These are phyloP conservation scores for Aspergillus bridgeri DNA, from an alignment of 495 filamentous ascomycete species.

Conservation along the genomic window DNA sequence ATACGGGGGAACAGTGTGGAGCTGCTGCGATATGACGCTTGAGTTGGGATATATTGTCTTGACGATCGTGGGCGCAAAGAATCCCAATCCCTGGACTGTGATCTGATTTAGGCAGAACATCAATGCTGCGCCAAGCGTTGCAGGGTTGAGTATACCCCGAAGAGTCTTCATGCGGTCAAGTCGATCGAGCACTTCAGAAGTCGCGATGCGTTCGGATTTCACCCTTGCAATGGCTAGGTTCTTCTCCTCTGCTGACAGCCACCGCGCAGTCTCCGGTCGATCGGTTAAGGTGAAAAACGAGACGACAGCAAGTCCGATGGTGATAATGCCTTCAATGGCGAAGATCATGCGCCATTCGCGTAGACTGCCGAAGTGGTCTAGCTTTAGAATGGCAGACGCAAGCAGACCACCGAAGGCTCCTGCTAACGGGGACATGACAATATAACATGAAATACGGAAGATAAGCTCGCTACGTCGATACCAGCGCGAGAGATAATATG, in stretches of 20 bases:
- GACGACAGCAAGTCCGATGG: conserved; percentile 53
- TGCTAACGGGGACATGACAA: conserved; percentile 60
- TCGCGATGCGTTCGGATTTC: conserved; percentile 59
- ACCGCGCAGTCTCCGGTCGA: conserved; percentile 59
- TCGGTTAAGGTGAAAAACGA: conserved; percentile 66
- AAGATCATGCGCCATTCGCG: conserved; percentile 70
- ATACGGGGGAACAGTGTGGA: conserved; percentile 70
- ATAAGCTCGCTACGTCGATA: conserved; percentile 64
- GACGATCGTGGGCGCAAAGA: conserved; percentile 72
- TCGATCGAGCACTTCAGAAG: conserved; percentile 56
- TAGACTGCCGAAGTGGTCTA: conserved; percentile 41
- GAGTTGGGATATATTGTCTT: conserved; percentile 55
- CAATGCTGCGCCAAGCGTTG: conserved; percentile 41
- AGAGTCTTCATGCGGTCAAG: conserved; percentile 42
- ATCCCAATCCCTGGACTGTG: conserved; percentile 55
- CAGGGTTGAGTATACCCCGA: conserved; percentile 47
- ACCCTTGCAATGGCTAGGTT: conserved; percentile 57
- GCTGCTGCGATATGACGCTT: conserved; percentile 55
- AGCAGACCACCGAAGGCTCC: conserved; percentile 69
- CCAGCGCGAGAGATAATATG: conserved; percentile 69
- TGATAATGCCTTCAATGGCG: conserved; percentile 71
- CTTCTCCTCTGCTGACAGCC: conserved; percentile 61
- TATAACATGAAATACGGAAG: conserved; percentile 52
- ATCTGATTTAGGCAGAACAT: conserved; percentile 54
- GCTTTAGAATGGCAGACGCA: conserved; percentile 53